phyloP scores from a whole-genome alignment of 768 basidiomycete genomes.

The Mrakia gelida region DNA sequence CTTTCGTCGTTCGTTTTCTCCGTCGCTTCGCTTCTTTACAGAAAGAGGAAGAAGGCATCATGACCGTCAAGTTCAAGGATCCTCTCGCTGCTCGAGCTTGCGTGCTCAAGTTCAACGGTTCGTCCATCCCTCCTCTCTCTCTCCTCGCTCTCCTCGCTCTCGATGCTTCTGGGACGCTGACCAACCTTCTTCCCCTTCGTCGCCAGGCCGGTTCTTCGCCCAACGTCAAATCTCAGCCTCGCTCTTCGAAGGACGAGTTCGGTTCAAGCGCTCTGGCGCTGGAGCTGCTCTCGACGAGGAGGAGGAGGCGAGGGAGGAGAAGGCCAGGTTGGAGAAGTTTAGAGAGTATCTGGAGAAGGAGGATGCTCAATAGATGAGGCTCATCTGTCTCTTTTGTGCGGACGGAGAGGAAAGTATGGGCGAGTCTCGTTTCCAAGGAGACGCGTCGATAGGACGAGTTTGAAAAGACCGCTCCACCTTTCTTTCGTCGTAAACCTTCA shows the following conservation, averaged over 20 bases:
- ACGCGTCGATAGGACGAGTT: too few species aligned
- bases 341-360: constrained; percentile 28
- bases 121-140: neutral
- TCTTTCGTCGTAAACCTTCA: too few species aligned
- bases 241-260: constrained; percentile 73
- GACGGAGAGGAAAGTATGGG: too few species aligned
- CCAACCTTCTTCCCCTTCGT: too few species aligned
- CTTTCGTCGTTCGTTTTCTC: neutral
- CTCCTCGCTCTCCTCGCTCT: neutral
- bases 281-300: constrained; percentile 61
- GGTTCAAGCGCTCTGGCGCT: constrained; percentile 69
- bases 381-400: too few species aligned
- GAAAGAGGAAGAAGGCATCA: constrained; percentile 88
- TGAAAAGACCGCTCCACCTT: too few species aligned
- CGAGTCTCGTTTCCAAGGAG: too few species aligned
- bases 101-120: constrained; percentile 44
- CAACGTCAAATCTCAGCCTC: constrained; percentile 61
- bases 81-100: constrained; percentile 90
- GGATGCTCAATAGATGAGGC: neutral
- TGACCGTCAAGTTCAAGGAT: constrained; percentile 95
- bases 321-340: constrained; percentile 79
- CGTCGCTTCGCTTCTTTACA: too few species aligned
- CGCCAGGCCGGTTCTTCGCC: constrained; percentile 30
- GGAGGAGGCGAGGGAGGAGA: constrained; percentile 63
- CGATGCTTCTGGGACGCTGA: too few species aligned